A percentile compares a stretch with the other conserved stretches of the same genome.
Evolutionary conservation across 345 rosid species (phyloP).

Genomic region (Eucalyptus erythrocorys): DNA sequence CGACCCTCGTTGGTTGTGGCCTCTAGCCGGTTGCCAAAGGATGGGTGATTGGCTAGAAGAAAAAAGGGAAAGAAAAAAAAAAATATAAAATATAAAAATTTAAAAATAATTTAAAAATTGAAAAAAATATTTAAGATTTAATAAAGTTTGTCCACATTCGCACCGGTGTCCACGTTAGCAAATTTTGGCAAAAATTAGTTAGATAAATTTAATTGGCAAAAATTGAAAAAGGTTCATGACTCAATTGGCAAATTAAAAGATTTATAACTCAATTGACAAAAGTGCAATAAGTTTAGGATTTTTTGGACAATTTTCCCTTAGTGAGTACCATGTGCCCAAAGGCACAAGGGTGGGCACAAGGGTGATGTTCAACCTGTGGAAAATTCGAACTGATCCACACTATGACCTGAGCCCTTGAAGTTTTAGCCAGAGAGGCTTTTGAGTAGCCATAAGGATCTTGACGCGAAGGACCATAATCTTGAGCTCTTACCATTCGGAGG

Average conservation of each 20-base stretch:
- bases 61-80: rapidly evolving
- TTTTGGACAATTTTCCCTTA: too few species aligned
- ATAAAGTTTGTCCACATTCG: too few species aligned
- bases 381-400: conserved; percentile 4
- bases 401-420: conserved; percentile 20
- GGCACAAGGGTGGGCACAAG: conserved; percentile 18
- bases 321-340: conserved; percentile 7
- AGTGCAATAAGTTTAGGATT: too few species aligned
- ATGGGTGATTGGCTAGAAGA: rapidly evolving
- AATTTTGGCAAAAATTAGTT: rapidly evolving
- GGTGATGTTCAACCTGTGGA: conserved; percentile 13
- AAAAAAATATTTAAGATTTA: too few species aligned
- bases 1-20: too few species aligned
- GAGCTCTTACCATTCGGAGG: conserved; percentile 29
- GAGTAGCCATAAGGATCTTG: conserved; percentile 4
- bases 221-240: too few species aligned
- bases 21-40: rapidly evolving
- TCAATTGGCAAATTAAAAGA: too few species aligned
- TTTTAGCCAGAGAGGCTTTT: conserved; percentile 27
- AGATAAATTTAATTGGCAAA: too few species aligned
- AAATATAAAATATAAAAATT: rapidly evolving
- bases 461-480: conserved; percentile 17
- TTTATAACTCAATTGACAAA: too few species aligned
- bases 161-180: too few species aligned
- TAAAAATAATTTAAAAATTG: too few species aligned